A percentile compares a stretch with the other conserved stretches of the same genome.
Evolutionary conservation across 768 basidiomycete genomes (phyloP).

Genomic region (Tulasnella sp.): DNA sequence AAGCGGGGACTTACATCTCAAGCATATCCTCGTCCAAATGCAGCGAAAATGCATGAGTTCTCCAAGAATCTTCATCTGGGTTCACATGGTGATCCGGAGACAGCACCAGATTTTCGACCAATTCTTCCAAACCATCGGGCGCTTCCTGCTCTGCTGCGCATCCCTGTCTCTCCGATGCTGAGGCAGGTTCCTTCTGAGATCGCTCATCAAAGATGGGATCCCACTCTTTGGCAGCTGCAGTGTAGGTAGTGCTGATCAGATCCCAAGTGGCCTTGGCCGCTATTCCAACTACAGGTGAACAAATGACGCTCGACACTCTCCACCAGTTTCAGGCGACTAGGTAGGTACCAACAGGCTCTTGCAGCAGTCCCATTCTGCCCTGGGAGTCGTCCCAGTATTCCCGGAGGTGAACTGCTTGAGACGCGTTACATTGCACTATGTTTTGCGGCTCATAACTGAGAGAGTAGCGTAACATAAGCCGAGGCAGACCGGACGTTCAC

Average conservation of each 20-base stretch:
- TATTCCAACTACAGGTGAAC: background rate
- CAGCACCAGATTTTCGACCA: background rate
- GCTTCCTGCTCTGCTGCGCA: background rate
- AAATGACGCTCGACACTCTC: constrained; percentile 6
- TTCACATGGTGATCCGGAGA: background rate
- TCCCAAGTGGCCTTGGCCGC: background rate
- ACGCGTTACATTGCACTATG: too few species aligned
- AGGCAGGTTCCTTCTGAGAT: background rate
- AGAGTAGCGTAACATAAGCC: too few species aligned
- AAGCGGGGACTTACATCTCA: background rate
- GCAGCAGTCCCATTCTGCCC: too few species aligned
- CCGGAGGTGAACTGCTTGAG: too few species aligned
- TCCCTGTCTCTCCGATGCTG: background rate
- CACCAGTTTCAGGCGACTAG: background rate
- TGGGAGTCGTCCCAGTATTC: too few species aligned
- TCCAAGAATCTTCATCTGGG: constrained; percentile 5
- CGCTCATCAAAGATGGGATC: background rate
- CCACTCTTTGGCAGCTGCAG: background rate
- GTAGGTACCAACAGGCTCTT: too few species aligned
- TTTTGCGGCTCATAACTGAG: too few species aligned
- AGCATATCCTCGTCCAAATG: constrained; percentile 13
- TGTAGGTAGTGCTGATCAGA: background rate
- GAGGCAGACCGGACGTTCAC: too few species aligned
- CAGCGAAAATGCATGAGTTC: background rate
- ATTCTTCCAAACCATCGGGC: background rate